A percentile compares a stretch with the other conserved stretches of the same genome.
Conservation (phyloP, 2,329 filamentous ascomycete species). For the Byssochlamys sp. region DNA sequence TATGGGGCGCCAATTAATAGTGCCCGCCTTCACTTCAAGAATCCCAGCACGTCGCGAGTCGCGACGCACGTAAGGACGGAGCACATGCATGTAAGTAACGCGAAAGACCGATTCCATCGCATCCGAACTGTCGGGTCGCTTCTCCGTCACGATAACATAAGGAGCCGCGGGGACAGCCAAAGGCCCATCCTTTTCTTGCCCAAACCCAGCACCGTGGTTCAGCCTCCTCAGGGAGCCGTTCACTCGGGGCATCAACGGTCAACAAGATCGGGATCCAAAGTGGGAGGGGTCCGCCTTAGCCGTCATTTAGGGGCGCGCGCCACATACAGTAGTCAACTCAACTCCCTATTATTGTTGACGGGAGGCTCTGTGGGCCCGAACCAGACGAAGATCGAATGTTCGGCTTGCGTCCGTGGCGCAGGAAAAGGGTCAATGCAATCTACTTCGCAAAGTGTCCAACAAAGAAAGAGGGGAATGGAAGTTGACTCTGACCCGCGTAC, state of each 20-base stretch:
- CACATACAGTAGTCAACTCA: background rate
- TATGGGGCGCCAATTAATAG: slow-evolving; percentile 9
- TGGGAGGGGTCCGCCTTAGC: background rate
- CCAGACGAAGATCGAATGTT: background rate
- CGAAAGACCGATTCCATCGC: slow-evolving; percentile 6
- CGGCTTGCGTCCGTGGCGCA: background rate
- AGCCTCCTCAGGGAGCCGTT: background rate
- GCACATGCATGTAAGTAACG: slow-evolving; percentile 8
- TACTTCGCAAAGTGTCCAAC: background rate
- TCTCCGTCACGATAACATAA: slow-evolving; percentile 2
- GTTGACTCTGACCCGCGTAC: background rate
- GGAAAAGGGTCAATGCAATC: background rate
- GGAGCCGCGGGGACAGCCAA: background rate
- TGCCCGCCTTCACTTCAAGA: slow-evolving; percentile 6
- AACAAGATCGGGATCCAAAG: background rate
- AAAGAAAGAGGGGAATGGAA: background rate
- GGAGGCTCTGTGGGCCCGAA: background rate
- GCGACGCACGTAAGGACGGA: slow-evolving; percentile 7
- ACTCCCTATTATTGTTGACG: background rate
- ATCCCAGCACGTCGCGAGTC: slow-evolving; percentile 2
- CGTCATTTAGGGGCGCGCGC: background rate
- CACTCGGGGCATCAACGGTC: background rate
- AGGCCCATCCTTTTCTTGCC: slow-evolving; percentile 2
- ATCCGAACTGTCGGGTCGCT: slow-evolving; percentile 11
- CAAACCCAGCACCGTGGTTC: slow-evolving; percentile 9